Percentiles rank a stretch among this genome's conserved stretches.
Conservation (phyloP, 2,329 filamentous ascomycete species). For the Diaporthe caulivora region DNA sequence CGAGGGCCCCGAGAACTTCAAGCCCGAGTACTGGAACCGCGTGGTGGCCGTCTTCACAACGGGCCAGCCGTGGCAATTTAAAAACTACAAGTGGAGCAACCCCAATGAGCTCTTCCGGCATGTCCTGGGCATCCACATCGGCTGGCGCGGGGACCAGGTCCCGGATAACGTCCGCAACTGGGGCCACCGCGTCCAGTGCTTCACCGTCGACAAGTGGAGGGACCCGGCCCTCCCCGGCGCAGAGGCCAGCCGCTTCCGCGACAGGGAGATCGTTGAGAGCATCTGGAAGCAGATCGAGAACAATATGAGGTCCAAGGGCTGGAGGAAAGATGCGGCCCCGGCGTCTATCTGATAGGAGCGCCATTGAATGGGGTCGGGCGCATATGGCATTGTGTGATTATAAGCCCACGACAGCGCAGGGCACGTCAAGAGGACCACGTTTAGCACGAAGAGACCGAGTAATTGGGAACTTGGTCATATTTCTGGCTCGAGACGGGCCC, state of each 20-base stretch:
- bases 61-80: conserved; percentile 98
- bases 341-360: conserved; percentile 56
- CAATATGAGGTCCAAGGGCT: conserved; percentile 88
- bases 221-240: conserved; percentile 58
- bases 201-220: conserved; percentile 82
- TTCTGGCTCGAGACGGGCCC: not conserved
- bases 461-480: not conserved
- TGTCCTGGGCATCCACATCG: conserved; percentile 88
- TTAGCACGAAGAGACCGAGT: not conserved
- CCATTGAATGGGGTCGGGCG: not conserved
- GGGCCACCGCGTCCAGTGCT: conserved; percentile 85
- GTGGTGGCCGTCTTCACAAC: conserved; percentile 98
- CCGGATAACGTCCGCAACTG: conserved; percentile 85
- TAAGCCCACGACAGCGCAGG: not conserved
- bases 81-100: conserved; percentile 95
- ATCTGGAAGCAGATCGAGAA: conserved; percentile 93
- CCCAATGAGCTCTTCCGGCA: conserved; percentile 91
- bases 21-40: conserved; percentile 96
- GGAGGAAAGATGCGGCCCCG: conserved; percentile 79
- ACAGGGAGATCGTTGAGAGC: conserved; percentile 91
- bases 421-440: not conserved
- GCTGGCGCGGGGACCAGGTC: conserved; percentile 86
- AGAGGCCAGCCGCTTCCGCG: conserved; percentile 78
- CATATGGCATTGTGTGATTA: not conserved
- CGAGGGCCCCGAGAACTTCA: conserved; percentile 93